Evolutionary conservation across 345 rosid genomes (phyloP), one percentile per base, ranked within the genome.

Genomic region (Sonneratia caseolaris): DNA sequence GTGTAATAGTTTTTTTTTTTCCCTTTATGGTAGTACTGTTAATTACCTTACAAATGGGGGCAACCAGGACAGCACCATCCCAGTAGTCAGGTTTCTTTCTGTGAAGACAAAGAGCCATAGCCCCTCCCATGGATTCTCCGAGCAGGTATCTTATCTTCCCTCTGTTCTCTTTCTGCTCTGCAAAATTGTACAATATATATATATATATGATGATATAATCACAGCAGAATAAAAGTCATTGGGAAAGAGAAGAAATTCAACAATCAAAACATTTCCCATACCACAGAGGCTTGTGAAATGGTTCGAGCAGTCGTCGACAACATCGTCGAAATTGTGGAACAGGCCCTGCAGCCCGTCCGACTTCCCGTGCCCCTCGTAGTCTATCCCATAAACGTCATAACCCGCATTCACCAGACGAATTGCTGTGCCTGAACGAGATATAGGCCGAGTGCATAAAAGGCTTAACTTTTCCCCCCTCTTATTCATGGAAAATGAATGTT

Each of bases 71-170:
- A 12, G 91, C 96, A 55, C 97, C 98, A 70, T 85, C 87, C 96
- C 98, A 91, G 35, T 78, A 91, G 5, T 77, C 72, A 10, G 93
- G 91, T 76, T 57, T 83, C 79, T 85, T 82, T 71, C 89, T 88
- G 47, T 86, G 93, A 2, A 89, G 48, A n/a, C 86, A 79, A 37
- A 88, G 81, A 48, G 78, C 75, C 65, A 91, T 84, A 3, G 97
- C 97, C 78, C 96, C 98, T 68, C 97, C 97, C 96, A 94, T 81
- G 32, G 97, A 91, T 70, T 94, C 98, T 55, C 97, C 97, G 37
- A 94, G 19, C 79, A 94, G 51, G 57, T 77, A 87, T 68, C 86
- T 91, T 91, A 68, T 84, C 82, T 86, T 93, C 74, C 79, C 81
- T 72, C 55, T 82, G 40, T 86, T 91, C 72, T 81, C 96, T 64